These are phyloP conservation scores for Penicillium macrosclerotiorum DNA, from an alignment of 495 filamentous ascomycete genomes.

Conservation along the genomic window DNA sequence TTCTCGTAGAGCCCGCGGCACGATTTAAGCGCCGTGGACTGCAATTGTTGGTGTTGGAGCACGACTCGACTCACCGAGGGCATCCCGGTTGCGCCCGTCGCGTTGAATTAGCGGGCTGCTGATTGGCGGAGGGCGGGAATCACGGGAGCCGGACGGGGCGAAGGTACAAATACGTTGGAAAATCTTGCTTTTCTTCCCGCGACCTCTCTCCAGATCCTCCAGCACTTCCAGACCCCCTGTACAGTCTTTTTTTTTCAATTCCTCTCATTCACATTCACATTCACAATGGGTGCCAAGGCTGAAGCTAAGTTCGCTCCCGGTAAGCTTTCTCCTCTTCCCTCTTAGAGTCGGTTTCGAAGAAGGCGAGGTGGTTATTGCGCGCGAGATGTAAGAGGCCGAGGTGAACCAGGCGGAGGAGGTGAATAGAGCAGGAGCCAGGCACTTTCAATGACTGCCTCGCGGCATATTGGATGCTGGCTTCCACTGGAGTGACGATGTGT, in stretches of 20 bases:
- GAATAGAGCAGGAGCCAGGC: too few relatives aligned
- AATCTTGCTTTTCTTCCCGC: constrained; percentile 34
- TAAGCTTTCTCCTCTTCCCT: constrained; percentile 27
- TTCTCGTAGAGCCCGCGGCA: too few relatives aligned
- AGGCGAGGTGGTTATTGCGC: too few relatives aligned
- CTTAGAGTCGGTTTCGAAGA: too few relatives aligned
- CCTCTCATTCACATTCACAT: constrained; percentile 19
- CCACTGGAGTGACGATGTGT: too few relatives aligned
- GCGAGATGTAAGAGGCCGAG: too few relatives aligned
- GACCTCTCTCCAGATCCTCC: constrained; percentile 17
- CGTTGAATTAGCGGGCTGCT: constrained; percentile 37
- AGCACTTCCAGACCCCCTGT: too few relatives aligned
- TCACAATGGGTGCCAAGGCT: constrained; percentile 50
- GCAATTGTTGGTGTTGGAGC: too few relatives aligned
- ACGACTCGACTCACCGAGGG: constrained; percentile 19
- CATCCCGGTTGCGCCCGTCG: constrained; percentile 38
- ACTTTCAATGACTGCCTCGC: too few relatives aligned
- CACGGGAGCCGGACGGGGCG: constrained; percentile 41
- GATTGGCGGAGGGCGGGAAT: constrained; percentile 36
- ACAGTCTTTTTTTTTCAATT: constrained; percentile 32
- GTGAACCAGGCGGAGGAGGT: too few relatives aligned
- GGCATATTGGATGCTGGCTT: too few relatives aligned
- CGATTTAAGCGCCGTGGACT: too few relatives aligned
- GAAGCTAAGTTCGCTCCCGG: constrained; percentile 41
- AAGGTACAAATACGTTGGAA: constrained; percentile 38